Base-by-base conservation (phyloP, 345 rosid species). In the Camelina sativa region DNA sequence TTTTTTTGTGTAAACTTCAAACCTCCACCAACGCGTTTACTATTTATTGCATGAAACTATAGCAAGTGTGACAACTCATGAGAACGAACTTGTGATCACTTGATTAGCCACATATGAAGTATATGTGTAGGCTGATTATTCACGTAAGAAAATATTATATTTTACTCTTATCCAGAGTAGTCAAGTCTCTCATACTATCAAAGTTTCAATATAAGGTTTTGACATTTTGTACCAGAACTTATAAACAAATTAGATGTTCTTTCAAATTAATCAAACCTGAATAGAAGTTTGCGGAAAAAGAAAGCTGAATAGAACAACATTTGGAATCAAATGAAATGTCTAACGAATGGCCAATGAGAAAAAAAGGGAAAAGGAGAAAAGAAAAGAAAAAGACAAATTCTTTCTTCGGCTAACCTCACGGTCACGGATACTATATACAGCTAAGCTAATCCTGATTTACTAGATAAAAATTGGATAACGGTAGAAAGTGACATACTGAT, bases 41-140 rank as follows among this genome's bases (percentile, higher is more conserved):
- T 59, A 59, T 54, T 43, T 25, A 50, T 58, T 60, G 62, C 74
- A 75, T 51, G 68, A 28, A 60, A 40, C 13, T 68, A 32, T 48
- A 17, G 5, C 43, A 43, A 37, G 48, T 35, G 32, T 50, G 72
- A 51, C 79, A 67, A 40, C 56, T 75, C 74, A 75, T 52, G 48
- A 11, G 19, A 28, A 4, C 8, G 10, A 19, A 4, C 67, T 40
- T 7, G 44, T 74, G 53, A 59, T 66, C 4, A 48, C 25, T 47
- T 37, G 35, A 48, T 17, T 38, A 58, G 6, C 55, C 53, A 66
- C 67, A 53, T 63, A 56, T n/a, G 4, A 10, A 20, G 17, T 19
- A 12, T 47, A 43, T 43, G 2, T 43, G 16, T 43, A 40, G 8
- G 8, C 30, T 28, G 25, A 11, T 19, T 5, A 34, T 4, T 47